Conservation (phyloP, 176 grass and related monocot genomes). For the Phoenix dactylifera region DNA sequence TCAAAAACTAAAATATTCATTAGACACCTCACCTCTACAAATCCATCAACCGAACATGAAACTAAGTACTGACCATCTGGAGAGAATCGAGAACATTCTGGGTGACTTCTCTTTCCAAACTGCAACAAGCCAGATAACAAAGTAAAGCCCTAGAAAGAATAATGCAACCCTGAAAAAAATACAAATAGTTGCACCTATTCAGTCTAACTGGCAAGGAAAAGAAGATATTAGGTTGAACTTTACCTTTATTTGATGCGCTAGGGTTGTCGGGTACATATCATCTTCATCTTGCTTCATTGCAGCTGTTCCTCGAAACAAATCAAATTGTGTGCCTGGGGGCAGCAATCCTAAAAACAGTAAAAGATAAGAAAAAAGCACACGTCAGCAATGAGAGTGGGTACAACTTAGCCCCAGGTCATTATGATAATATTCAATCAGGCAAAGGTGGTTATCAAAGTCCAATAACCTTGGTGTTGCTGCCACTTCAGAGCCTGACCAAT, state of each 20-base stretch:
- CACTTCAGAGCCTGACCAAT: constrained; percentile 97
- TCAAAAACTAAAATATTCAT: background rate
- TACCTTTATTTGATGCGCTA: constrained; percentile 95
- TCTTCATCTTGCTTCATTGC: constrained; percentile 99
- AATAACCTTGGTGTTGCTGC: constrained; percentile 95
- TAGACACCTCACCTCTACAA: constrained; percentile 69
- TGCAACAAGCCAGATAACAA: constrained; percentile 23
- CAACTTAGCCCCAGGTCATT: background rate
- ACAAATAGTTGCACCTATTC: too few relatives aligned
- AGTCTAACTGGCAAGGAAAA: too few relatives aligned
- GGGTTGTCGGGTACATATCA: constrained; percentile 67
- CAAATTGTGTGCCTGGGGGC: constrained; percentile 92
- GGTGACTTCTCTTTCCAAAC: constrained; percentile 99
- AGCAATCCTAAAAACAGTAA: constrained; percentile 49
- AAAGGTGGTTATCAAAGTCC: background rate
- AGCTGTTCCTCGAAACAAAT: constrained; percentile 98
- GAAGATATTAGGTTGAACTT: background rate
- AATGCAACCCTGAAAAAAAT: too few relatives aligned
- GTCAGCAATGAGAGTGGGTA: constrained; percentile 1
- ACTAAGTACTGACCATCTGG: constrained; percentile 98
- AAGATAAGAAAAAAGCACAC: constrained; percentile 9
- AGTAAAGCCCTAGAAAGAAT: too few relatives aligned
- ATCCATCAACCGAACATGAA: constrained; percentile 92
- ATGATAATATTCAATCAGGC: background rate
- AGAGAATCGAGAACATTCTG: constrained; percentile 96